phyloP scores from a whole-genome alignment of 371 early-diverging fungal genomes.

The Fennellomyces sp. region DNA sequence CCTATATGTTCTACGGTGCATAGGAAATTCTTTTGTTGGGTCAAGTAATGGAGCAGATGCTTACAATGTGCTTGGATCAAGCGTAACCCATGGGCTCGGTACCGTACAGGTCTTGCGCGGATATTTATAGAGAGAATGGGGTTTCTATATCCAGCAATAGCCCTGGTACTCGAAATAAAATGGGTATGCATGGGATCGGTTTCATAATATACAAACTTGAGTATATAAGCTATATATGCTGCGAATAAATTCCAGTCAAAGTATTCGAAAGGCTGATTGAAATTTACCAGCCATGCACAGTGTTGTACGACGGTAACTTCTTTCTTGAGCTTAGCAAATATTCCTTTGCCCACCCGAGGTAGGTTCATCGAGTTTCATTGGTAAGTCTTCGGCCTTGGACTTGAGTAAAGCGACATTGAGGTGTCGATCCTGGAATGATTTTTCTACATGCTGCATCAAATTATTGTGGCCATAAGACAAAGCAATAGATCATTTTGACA shows the following conservation, averaged over 20 bases:
- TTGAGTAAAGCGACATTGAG: conserved; percentile 14
- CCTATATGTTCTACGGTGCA: conserved; percentile 40
- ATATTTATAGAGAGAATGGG: conserved; percentile 6
- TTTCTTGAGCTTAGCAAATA: conserved; percentile 22
- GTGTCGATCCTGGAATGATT: conserved; percentile 27
- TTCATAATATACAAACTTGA: conserved; percentile 34
- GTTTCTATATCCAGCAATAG: conserved; percentile 17
- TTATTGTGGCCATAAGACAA: conserved; percentile 29
- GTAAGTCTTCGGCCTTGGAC: conserved; percentile 8
- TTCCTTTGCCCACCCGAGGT: conserved; percentile 31
- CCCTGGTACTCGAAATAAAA: conserved; percentile 38
- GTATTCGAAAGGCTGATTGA: conserved; percentile 33
- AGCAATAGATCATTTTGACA: conserved; percentile 31
- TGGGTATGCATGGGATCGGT: conserved; percentile 40
- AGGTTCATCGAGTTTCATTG: conserved; percentile 20
- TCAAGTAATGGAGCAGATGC: conserved; percentile 29
- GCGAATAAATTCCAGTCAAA: conserved; percentile 38
- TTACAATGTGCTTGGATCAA: conserved; percentile 49
- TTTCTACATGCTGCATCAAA: conserved; percentile 16
- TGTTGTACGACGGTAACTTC: conserved; percentile 40
- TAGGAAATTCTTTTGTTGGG: conserved; percentile 33
- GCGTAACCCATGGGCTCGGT: conserved; percentile 48
- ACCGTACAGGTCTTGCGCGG: conserved; percentile 30
- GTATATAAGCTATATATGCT: conserved; percentile 39
- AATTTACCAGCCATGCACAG: conserved; percentile 43